A percentile compares a stretch with the other conserved stretches of the same genome.
phyloP scores from a whole-genome alignment of 148 eudicot genomes.

The Limonium bicolor region DNA sequence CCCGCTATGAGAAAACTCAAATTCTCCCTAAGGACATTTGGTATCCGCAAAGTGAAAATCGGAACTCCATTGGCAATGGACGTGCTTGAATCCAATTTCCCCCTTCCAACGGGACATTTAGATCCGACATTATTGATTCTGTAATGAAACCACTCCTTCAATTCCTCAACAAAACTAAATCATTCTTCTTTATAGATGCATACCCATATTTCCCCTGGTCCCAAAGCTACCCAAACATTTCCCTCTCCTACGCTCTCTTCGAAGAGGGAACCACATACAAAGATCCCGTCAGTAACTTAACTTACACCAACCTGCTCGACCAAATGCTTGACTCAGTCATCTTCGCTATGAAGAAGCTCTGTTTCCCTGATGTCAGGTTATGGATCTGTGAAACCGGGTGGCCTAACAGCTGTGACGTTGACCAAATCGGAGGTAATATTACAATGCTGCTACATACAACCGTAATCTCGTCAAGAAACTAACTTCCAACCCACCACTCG shows the following conservation, averaged over 20 bases:
- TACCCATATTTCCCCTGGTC: slow-evolving; percentile 78
- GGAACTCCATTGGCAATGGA: slow-evolving; percentile 83
- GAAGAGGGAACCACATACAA: slow-evolving; percentile 17
- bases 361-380: slow-evolving; percentile 43
- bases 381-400: slow-evolving; percentile 83
- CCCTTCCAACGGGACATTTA: slow-evolving; percentile 61
- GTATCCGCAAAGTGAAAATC: slow-evolving; percentile 41
- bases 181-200: slow-evolving; percentile 65
- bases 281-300: slow-evolving; percentile 45
- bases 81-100: slow-evolving; percentile 42
- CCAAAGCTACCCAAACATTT: slow-evolving; percentile 25
- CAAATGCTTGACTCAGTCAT: slow-evolving; percentile 67
- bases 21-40: slow-evolving; percentile 20
- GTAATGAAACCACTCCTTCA: slow-evolving; percentile 56
- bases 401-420: slow-evolving; percentile 76
- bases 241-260: slow-evolving; percentile 56
- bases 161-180: slow-evolving; percentile 63
- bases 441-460: slow-evolving; percentile 81
- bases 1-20: slow-evolving; percentile 66
- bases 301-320: slow-evolving; percentile 57
- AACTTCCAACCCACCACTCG: slow-evolving; percentile 43
- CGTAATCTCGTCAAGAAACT: slow-evolving; percentile 49
- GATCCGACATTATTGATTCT: slow-evolving; percentile 28
- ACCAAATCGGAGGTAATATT: slow-evolving; percentile 57
- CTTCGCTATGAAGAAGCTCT: slow-evolving; percentile 57